These are phyloP conservation scores for Penicillium olsonii DNA, from an alignment of 2,329 filamentous ascomycete genomes.

Conservation along the genomic window DNA sequence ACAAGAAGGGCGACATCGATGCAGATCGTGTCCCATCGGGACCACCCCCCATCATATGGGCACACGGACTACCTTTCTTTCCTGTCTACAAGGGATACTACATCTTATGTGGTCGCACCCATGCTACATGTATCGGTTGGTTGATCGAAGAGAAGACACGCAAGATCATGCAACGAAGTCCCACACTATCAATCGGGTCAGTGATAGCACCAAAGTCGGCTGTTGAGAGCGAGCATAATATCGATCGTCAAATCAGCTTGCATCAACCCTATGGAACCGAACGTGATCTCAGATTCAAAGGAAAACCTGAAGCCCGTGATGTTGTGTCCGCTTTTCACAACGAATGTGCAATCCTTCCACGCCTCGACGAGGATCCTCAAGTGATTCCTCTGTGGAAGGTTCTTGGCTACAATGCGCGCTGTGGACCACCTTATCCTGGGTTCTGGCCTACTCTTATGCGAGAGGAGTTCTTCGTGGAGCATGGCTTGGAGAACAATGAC, in stretches of 20 bases:
- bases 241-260: constrained; percentile 12
- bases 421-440: not conserved
- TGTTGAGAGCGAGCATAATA: not conserved
- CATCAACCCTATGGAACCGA: constrained; percentile 2
- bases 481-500: not conserved
- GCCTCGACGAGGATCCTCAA: not conserved
- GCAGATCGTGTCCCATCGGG: constrained; percentile 17
- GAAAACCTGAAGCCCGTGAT: not conserved
- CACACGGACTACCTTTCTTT: constrained; percentile 22
- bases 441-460: not conserved
- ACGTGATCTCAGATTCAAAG: not conserved
- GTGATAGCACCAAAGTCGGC: constrained; percentile 21
- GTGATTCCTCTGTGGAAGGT: not conserved
- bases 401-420: not conserved
- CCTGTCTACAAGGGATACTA: constrained; percentile 23
- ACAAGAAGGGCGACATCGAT: constrained; percentile 13
- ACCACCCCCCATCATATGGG: constrained; percentile 16
- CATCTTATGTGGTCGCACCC: constrained; percentile 17
- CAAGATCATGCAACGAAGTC: not conserved
- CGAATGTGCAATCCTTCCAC: not conserved
- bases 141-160: constrained; percentile 1
- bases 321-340: constrained; percentile 1
- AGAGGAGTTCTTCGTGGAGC: not conserved
- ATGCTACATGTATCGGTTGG: constrained; percentile 19
- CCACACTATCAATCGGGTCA: constrained; percentile 17